Evolutionary conservation across 768 basidiomycete genomes (phyloP), one percentile per base, ranked within the genome.

Genomic region (Lentinula raphanica): DNA sequence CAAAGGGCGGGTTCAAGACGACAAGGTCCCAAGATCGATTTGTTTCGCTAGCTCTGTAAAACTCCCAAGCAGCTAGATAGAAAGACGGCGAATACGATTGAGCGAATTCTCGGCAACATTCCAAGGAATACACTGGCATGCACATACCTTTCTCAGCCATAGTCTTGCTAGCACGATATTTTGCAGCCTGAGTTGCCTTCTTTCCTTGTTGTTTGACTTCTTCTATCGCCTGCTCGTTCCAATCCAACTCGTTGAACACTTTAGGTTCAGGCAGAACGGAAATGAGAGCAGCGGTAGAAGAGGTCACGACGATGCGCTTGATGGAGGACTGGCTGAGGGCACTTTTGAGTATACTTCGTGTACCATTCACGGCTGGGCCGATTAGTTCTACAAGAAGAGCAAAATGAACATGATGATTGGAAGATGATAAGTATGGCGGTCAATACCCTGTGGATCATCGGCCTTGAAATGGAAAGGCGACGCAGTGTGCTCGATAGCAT

Each of bases 401-500:
- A 23, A 28, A 35, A 25, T 25, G 39, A 3, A 21, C 28, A n/a
- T 17, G 45, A 44, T n/a, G 32, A 42, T 12, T 38, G 12, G 28
- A 12, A n/a, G 12, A 32, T 9, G 38, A 56, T 12, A 28, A 7
- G 42, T 35, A 35, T 35, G 32, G 13, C 32, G 8, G 32, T 35
- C 38, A 66, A 21, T 36, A 67, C 76, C 74, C 31, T 74, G 65
- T 3, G 79, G 79, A 38, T 83, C 76, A n/a, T 74, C 71, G 1
- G 72, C 76, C 1, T 77, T 70, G 25, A 74, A 60, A 55, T 78
- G 72, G 64, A 84, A 78, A 1, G 88, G 88, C 1, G 87, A 88
- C 0, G 87, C 87, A 3, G 77, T 83, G 64, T 90, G 90, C 36
- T 74, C 78, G 51, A 94, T 81, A 0, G 79, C 91, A 59, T 90